Base-by-base conservation (phyloP, 176 grass and related monocot genomes). In the Thinopyrum elongatum region DNA sequence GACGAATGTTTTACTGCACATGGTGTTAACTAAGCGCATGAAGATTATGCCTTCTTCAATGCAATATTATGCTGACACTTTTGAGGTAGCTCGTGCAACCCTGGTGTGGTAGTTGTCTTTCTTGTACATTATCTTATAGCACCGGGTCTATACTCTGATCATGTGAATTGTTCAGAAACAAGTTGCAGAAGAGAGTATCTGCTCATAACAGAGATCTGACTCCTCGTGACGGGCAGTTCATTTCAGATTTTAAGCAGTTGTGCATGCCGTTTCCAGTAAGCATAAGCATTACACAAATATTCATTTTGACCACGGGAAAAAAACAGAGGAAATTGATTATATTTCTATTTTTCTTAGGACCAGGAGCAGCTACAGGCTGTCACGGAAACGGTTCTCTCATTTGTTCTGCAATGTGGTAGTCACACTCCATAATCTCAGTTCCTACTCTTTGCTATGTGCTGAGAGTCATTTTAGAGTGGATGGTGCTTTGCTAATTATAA, bases 351-450 rank as follows among this genome's bases (percentile, higher is more conserved):
- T 80, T 77, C 47, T 84, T 82, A 98, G 96, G 96, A 95, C 51
- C 93, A 86, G 61, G 96, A 98, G 59, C 93, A 98, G 91, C 74
- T 98, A 34, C 93, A 92, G 44, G 83, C 86, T 26, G 79, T 92
- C 83, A 95, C 93, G 13, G 96, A 98, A 91, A 89, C 90, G 41
- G 91, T 95, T 86, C 86, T 98, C 29, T 92, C 96, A 74, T 90
- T 95, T 60, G 77, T 95, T 62, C 81, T 98, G 70, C 90, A 95
- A 82, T 92, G 93, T 74, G 91, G 93, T 73, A 91, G 74, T 79
- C 93, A 98, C 14, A 90, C 91, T 26, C 91, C 93, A 16, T 91
- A 94, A 86, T 94, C 96, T 70, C 93, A 95, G 89, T 98, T 98
- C 76, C 85, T 98, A 60, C 82, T 95, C 72, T 98, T 95, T 91